Evolutionary conservation across 192 early-diverging fungal species (phyloP).

Genomic region (Coemansia sp.): DNA sequence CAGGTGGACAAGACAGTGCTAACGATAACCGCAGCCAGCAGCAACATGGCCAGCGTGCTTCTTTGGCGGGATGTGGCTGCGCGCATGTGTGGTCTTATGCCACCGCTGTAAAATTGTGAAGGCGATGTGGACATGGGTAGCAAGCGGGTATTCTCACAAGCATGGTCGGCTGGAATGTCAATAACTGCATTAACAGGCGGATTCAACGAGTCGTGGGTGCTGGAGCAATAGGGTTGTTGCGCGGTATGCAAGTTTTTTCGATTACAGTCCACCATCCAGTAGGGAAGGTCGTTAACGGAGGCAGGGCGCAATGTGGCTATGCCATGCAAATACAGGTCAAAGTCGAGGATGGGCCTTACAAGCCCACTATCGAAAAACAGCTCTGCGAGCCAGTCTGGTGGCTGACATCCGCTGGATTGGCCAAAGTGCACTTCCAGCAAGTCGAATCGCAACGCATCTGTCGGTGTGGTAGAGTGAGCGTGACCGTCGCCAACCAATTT

Average conservation of each 20-base stretch:
- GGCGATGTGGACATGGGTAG: conserved; percentile 8
- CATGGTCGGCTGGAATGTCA: conserved; percentile 19
- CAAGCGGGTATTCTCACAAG: conserved; percentile 20
- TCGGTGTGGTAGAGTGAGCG: background rate
- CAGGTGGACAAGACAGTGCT: conserved; percentile 31
- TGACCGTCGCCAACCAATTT: background rate
- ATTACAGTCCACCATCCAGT: conserved; percentile 51
- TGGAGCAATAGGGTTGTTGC: background rate
- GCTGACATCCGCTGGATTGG: conserved; percentile 1
- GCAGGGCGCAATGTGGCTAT: conserved; percentile 24
- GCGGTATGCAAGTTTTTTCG: conserved; percentile 17
- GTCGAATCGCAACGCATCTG: background rate
- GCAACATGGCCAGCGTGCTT: conserved; percentile 11
- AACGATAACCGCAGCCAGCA: conserved; percentile 22
- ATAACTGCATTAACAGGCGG: background rate
- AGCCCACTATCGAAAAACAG: conserved; percentile 46
- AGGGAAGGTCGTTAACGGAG: conserved; percentile 26
- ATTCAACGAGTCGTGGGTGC: background rate
- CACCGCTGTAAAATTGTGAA: background rate
- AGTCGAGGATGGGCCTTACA: conserved; percentile 50
- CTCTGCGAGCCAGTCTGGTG: conserved; percentile 44
- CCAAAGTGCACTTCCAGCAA: conserved; percentile 36
- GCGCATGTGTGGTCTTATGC: background rate
- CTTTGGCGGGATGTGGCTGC: background rate
- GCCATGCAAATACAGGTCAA: conserved; percentile 50